Evolutionary conservation across 129 eudicot species (phyloP), one percentile per base, ranked within the genome.

Genomic region (Cynara cardunculus): DNA sequence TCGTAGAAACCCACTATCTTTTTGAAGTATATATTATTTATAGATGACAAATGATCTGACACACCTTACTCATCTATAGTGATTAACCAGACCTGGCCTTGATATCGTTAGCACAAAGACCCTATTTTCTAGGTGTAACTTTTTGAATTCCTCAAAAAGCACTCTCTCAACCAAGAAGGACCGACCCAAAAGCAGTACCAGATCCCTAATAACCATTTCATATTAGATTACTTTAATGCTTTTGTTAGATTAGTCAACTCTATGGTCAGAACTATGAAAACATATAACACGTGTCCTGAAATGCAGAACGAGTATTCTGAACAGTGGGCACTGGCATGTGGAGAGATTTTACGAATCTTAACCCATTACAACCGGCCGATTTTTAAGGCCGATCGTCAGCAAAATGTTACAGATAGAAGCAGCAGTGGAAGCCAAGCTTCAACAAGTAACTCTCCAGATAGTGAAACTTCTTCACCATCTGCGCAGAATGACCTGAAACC

Each of bases 271-370:
- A 71, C 77, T 70, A 49, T 53, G 7, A 76, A 31, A 32, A 6
- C 39, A 35, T 14, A 68, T 81, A 34, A 74, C 75, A 24, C 46
- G 24, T 39, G 34, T 75, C n/a, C 76, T 68, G 18, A 59, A 82
- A 79, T 82, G 56, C 96, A 94, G 98, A 88, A 89, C 28, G 98
- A 92, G 82, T 94, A 92, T 78, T 94, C 98, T 24, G 98, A 94
- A 85, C 98, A 94, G 84, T 94, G 97, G 98, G 97, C 98, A 27
- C 85, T 94, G 70, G 98, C 98, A 64, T 94, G 98, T 79, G 98
- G 98, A 46, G 98, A 94, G 87, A 92, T 94, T 73, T 75, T 94
- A 84, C 82, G 97, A 82, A 89, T 94, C 74, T 85, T 94, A 78
- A 94, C 99, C 25, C 99, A 94, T 81, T 94, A 94, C 84, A 94